Conservation (phyloP, 768 basidiomycete species). For the Tulasnella sp. region DNA sequence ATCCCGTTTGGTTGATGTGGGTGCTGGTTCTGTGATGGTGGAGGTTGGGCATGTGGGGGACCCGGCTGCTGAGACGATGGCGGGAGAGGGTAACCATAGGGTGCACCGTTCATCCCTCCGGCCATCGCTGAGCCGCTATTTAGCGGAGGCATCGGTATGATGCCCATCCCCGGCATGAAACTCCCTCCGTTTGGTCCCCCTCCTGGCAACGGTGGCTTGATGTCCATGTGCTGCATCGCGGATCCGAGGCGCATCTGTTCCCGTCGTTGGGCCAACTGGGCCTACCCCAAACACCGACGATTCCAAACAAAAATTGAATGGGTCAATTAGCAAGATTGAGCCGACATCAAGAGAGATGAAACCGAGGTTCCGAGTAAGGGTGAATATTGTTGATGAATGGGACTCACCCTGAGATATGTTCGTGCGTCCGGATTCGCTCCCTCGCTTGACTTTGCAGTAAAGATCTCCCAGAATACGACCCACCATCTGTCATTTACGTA, state of each 20-base stretch:
- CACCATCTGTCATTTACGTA: constrained; percentile 15
- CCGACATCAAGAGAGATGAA: no score
- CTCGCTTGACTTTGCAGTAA: constrained; percentile 7
- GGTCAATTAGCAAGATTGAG: no score
- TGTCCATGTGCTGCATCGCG: background rate
- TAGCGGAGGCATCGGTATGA: background rate
- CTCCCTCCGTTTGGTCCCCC: background rate
- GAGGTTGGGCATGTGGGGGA: no score
- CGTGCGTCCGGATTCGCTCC: background rate
- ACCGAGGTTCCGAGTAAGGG: no score
- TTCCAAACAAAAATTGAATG: no score
- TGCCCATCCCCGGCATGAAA: no score
- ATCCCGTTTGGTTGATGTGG: no score
- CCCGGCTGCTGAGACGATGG: no score
- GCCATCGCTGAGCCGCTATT: background rate
- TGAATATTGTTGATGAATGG: background rate
- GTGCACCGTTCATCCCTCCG: background rate
- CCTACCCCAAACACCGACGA: no score
- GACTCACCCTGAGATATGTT: constrained; percentile 1
- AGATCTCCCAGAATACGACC: constrained; percentile 20
- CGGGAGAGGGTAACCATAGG: background rate
- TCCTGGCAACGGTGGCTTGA: background rate
- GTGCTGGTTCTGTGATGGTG: no score
- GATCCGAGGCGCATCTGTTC: background rate
- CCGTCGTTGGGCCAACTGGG: background rate